Conservation (phyloP, 164 flowering plant genomes). For the Nymphaea thermarum region DNA sequence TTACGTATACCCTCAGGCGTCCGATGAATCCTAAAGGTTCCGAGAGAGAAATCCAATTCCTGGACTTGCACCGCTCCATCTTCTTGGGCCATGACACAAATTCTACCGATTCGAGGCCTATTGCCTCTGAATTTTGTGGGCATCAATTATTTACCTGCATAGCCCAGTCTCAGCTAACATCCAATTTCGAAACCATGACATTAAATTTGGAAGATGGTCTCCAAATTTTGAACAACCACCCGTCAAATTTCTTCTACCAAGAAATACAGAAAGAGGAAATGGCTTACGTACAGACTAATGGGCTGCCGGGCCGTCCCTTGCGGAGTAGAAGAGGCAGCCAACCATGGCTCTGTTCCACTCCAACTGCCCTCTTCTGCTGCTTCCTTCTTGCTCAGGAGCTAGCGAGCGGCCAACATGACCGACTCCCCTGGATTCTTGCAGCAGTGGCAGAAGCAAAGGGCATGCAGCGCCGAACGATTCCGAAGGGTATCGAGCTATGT, state of each 20-base stretch:
- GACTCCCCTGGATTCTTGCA: background rate
- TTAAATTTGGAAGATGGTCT: conserved; percentile 11
- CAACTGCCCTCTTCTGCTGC: too few relatives aligned
- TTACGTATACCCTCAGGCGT: conserved; percentile 41
- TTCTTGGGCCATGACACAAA: conserved; percentile 50
- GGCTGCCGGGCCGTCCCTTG: background rate
- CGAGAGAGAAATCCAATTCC: conserved; percentile 33
- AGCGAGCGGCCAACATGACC: background rate
- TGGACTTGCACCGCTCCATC: conserved; percentile 26
- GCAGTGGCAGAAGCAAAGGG: background rate
- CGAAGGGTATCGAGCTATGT: too few relatives aligned
- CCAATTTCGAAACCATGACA: background rate
- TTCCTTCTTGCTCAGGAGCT: background rate
- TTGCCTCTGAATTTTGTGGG: background rate
- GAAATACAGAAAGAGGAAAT: conserved; percentile 4
- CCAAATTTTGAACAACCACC: background rate
- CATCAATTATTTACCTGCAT: background rate
- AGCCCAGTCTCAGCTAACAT: background rate
- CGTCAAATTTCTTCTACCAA: background rate
- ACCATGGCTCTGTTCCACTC: background rate
- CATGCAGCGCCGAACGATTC: too few relatives aligned
- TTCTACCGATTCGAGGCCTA: conserved; percentile 6
- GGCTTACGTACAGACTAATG: background rate
- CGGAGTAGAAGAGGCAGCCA: background rate
- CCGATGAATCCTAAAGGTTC: conserved; percentile 42